Base-by-base conservation (phyloP, 2,329 filamentous ascomycete genomes). In the Rosellinia necatrix region DNA sequence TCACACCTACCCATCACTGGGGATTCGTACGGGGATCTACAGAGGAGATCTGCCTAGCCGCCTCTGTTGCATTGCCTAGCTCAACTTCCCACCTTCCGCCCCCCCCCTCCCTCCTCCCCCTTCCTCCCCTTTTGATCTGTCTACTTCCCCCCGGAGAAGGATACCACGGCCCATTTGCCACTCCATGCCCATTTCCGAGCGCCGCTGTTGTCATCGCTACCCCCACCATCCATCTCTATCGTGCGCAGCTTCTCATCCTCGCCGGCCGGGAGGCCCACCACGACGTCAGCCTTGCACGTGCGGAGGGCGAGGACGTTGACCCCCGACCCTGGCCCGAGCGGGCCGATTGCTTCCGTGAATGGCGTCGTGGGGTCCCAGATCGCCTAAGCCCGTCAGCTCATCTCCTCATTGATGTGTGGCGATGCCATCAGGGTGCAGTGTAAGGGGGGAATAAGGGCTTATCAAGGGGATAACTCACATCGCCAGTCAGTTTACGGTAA, bases 141-240 rank as follows among this genome's bases (percentile, higher is more conserved):
- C n/a, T n/a, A n/a, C n/a, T 89, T 89, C 0, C 89, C 89, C 64
- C 88, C 82, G 41, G 82, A 91, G 67, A 92, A 91, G 25, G 90
- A 92, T 4, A 96, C 87, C n/a, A 97, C 91, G 5, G 93, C 93
- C 90, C 91, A 97, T 74, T 97, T 97, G 37, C 93, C 93, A 68
- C 85, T 89, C 92, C 92, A 97, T 0, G 91, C 92, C 93, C 93
- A 97, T 72, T 90, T 89, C 53, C 94, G 81, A 21, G 85, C 81
- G 72, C 88, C 73, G 63, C 82, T 76, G 59, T 91, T 86, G 13
- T 87, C 90, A 3, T 89, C 90, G 13, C 87, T 89, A 3, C 89
- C 90, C 1, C 89, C 90, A 13, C 81, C 85, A 49, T 90, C 85
- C 49, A 76, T 81, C 7, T 90, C 85, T 49, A 76, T 81, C 7